Evolutionary conservation across 805 yeast genomes (phyloP).

Genomic region (Yarrowia divulgata): DNA sequence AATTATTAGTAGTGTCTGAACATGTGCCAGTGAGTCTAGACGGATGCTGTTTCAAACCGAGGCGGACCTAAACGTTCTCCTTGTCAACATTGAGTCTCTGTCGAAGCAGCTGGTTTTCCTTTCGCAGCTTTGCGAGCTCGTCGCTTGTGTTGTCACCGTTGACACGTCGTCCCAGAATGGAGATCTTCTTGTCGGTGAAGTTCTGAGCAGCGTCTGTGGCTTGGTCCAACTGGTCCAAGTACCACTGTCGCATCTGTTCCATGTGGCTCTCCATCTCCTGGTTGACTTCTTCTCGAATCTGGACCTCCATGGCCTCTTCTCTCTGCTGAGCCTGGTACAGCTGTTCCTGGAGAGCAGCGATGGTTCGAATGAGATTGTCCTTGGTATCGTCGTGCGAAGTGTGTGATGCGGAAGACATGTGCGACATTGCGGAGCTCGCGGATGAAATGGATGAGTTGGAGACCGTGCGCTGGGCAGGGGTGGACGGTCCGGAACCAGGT

Average conservation of each 20-base stretch:
- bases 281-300: conserved; percentile 47
- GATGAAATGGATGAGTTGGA: conserved; percentile 29
- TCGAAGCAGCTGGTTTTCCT: conserved; percentile 24
- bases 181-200: conserved; percentile 44
- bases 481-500: conserved; percentile 5
- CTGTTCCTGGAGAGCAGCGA: conserved; percentile 38
- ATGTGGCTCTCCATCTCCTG: conserved; percentile 48
- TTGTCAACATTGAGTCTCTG: conserved; percentile 12
- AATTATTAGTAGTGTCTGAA: conserved; percentile 15
- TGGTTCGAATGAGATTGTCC: conserved; percentile 33
- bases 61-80: conserved; percentile 7
- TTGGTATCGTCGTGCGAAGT: conserved; percentile 22
- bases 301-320: conserved; percentile 43
- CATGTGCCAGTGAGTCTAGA: neutral
- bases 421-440: conserved; percentile 22
- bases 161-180: conserved; percentile 40
- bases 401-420: conserved; percentile 10
- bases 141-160: conserved; percentile 13
- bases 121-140: conserved; percentile 16
- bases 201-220: conserved; percentile 41
- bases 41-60: too few relatives aligned
- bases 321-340: conserved; percentile 34
- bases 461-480: conserved; percentile 21
- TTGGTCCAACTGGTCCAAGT: conserved; percentile 44
- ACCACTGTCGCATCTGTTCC: conserved; percentile 45